Percentiles rank a stretch among this genome's conserved stretches.
phyloP scores from a whole-genome alignment of 768 basidiomycete species.

The Serendipita indica region DNA sequence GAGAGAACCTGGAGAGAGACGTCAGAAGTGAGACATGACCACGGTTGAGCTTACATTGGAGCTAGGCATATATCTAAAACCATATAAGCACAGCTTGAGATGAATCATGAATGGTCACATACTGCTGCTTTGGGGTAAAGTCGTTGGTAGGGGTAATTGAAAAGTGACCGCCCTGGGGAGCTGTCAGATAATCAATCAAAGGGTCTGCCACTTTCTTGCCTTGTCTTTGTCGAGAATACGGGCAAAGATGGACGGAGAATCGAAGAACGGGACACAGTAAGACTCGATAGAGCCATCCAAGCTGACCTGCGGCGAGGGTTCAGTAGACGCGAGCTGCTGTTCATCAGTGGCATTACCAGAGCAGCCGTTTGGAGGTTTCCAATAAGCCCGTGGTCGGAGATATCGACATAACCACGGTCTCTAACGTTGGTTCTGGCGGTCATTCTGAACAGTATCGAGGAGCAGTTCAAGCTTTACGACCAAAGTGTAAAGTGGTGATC shows the following conservation, averaged over 20 bases:
- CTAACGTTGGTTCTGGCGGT: conserved; percentile 16
- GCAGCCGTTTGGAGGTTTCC: conserved; percentile 75
- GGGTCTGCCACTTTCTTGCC: conserved; percentile 17
- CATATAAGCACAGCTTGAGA: neutral
- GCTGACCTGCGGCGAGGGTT: conserved; percentile 35
- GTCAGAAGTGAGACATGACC: conserved; percentile 10
- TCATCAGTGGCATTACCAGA: conserved; percentile 26
- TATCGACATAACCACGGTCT: conserved; percentile 54
- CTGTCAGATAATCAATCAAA: neutral
- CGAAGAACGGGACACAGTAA: conserved; percentile 86
- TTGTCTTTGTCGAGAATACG: conserved; percentile 79
- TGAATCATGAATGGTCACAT: neutral
- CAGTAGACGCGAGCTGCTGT: neutral
- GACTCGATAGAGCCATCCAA: conserved; percentile 79
- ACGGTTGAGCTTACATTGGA: conserved; percentile 43
- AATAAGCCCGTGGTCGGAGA: conserved; percentile 69
- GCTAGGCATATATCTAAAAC: conserved; percentile 44
- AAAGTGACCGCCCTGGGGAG: conserved; percentile 68
- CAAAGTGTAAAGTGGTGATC: no score
- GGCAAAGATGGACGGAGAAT: conserved; percentile 85
- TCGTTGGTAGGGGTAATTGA: conserved; percentile 61
- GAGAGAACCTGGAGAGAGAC: conserved; percentile 48
- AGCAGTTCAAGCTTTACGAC: neutral
- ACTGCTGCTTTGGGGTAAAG: conserved; percentile 61
- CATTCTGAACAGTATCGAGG: neutral